Evolutionary conservation across 2,329 filamentous ascomycete species (phyloP), one percentile per base, ranked within the genome.

Genomic region (Fusarium goolgardi): DNA sequence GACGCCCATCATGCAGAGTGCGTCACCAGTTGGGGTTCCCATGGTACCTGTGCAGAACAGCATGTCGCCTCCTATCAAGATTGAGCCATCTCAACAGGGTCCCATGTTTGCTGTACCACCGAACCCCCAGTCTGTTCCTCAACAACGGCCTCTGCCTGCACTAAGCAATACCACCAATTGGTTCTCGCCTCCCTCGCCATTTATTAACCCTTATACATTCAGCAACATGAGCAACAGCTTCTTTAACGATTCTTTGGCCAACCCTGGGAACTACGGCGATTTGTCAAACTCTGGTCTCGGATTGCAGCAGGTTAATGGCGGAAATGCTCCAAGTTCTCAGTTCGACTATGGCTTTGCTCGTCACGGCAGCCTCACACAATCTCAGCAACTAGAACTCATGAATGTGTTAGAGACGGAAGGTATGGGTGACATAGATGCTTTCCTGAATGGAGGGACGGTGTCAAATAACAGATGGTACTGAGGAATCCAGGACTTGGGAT

Each of bases 321-420:
- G 71, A 18, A 68, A 74, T 46, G 63, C 70, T 5, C 55, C 61
- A 9, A 59, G 67, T 31, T 70, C 74, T 16, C 75, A 77, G 32
- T 73, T 76, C 41, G 73, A 71, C 44, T 80, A 77, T 62, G 74
- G 77, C 5, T 77, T 80, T 27, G 85, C 86, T 75, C 86, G 84
- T 61, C 88, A 88, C 72, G 93, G 89, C 68, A 91, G 85, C 61
- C 81, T 96, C 32, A 94, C 89, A 61, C 90, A 94, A 67, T 87
- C 93, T 73, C 92, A 96, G 78, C 93, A 96, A 78, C 80, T 90
- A 66, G 92, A 97, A 80, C 82, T 97, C 37, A 93, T 96, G 91
- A 88, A 90, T 56, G 89, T 89, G 49, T 84, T 97, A 34, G 91
- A 96, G 77, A 91, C 82, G 70, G 86, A 90, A 68, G 88, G 88